Conservation (phyloP, 345 rosid species). For the Aquilaria yunnanensis region DNA sequence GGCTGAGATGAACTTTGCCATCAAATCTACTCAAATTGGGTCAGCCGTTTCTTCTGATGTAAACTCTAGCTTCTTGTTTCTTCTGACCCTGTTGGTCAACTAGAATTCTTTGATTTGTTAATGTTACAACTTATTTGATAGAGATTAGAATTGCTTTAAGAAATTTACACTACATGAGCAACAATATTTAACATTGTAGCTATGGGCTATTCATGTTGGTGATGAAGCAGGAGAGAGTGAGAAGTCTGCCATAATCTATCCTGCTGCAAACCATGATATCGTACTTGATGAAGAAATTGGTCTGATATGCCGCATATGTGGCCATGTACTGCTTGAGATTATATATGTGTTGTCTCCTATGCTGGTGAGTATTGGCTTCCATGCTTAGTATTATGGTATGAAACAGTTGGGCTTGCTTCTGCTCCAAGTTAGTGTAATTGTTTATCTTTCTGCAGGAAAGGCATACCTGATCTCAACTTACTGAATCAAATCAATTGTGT, state of each 20-base stretch:
- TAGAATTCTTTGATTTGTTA: not conserved
- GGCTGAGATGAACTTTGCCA: constrained; percentile 29
- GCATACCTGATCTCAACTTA: not conserved
- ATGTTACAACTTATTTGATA: no score
- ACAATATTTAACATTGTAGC: no score
- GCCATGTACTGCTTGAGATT: constrained; percentile 35
- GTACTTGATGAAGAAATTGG: constrained; percentile 56
- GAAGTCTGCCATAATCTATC: constrained; percentile 13
- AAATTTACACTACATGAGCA: no score
- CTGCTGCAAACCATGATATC: constrained; percentile 34
- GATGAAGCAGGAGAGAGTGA: constrained; percentile 3
- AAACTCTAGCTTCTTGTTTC: not conserved
- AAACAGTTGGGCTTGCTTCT: not conserved
- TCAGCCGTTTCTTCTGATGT: constrained; percentile 11
- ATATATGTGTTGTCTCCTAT: constrained; percentile 24
- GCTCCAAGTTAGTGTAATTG: not conserved
- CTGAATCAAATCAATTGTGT: not conserved
- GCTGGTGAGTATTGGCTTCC: constrained; percentile 16
- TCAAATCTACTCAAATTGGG: constrained; percentile 12
- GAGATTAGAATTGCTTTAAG: not conserved
- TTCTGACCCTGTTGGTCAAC: no score
- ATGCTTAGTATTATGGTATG: not conserved
- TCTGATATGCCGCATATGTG: constrained; percentile 37
- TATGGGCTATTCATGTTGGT: not conserved
- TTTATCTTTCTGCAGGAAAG: not conserved